A percentile compares a stretch with the other conserved stretches of the same genome.
These are phyloP conservation scores for Ogataea salicorniae DNA, from an alignment of 805 yeast genomes.

Conservation along the genomic window DNA sequence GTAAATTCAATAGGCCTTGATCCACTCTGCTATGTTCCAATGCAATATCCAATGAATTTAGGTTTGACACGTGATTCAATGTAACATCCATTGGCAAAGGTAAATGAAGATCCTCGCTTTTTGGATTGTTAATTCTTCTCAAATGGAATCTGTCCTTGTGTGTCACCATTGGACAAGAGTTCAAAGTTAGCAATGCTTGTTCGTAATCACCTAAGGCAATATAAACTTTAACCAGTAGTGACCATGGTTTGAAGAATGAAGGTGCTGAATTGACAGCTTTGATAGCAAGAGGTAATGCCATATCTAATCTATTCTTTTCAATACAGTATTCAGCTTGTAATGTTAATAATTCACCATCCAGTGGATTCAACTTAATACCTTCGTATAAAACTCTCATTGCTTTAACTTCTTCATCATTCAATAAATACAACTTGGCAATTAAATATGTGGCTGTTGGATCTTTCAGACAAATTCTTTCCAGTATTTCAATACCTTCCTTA, in stretches of 20 bases:
- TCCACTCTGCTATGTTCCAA: constrained; percentile 63
- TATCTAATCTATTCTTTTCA: constrained; percentile 45
- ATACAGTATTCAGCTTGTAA: constrained; percentile 56
- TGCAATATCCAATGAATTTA: constrained; percentile 61
- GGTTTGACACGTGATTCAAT: constrained; percentile 59
- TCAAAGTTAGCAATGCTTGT: constrained; percentile 64
- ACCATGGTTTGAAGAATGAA: constrained; percentile 73
- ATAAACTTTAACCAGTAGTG: constrained; percentile 57
- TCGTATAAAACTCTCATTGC: constrained; percentile 49
- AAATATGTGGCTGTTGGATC: constrained; percentile 58
- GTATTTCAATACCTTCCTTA: constrained; percentile 54
- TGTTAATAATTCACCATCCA: constrained; percentile 51
- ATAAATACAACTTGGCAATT: constrained; percentile 46
- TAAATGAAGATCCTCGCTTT: constrained; percentile 54
- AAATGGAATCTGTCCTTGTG: constrained; percentile 62
- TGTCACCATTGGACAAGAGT: constrained; percentile 79
- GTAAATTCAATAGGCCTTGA: constrained; percentile 54
- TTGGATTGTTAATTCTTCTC: constrained; percentile 53
- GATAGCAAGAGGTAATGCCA: constrained; percentile 55
- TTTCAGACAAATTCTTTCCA: constrained; percentile 42
- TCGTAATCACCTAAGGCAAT: constrained; percentile 61
- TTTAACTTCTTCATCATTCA: constrained; percentile 54
- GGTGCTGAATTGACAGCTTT: constrained; percentile 70
- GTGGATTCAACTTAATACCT: constrained; percentile 43
- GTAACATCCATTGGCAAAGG: constrained; percentile 76